A percentile compares a stretch with the other conserved stretches of the same genome.
Evolutionary conservation across 306 rosid species (phyloP).

Genomic region (Castanopsis chinensis): DNA sequence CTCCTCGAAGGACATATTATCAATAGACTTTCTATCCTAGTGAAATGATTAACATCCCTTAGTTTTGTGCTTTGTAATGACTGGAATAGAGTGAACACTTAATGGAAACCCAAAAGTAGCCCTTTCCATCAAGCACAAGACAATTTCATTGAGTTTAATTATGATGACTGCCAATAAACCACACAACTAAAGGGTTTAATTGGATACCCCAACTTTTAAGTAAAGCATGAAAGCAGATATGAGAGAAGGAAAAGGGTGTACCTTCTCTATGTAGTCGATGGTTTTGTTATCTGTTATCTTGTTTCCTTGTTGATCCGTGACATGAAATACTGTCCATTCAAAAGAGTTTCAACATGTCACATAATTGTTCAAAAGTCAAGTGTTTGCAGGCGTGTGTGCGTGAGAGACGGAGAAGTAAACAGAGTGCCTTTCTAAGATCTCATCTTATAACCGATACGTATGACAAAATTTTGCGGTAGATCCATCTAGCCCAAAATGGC

Average conservation of each 20-base stretch:
- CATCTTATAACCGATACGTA: not conserved
- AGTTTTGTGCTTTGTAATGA: not conserved
- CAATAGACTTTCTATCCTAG: not conserved
- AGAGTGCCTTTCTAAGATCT: not conserved
- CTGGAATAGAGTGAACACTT: not conserved
- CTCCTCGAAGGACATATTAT: not conserved
- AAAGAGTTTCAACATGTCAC: slow-evolving; percentile 24
- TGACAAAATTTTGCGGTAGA: not conserved
- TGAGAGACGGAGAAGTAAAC: not conserved
- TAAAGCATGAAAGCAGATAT: slow-evolving; percentile 5
- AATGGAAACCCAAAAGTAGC: not conserved
- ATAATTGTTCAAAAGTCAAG: slow-evolving; percentile 3
- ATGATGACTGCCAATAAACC: not conserved
- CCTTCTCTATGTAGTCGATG: slow-evolving; percentile 74
- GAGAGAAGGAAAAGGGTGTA: slow-evolving; percentile 24
- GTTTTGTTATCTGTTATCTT: slow-evolving; percentile 68
- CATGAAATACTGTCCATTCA: slow-evolving; percentile 65
- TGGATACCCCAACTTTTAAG: not conserved
- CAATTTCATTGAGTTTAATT: not conserved
- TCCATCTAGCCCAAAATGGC: not conserved
- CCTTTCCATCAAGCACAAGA: not conserved
- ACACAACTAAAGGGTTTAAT: not conserved
- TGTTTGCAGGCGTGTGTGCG: not conserved
- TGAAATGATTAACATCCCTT: not conserved
- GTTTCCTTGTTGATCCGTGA: slow-evolving; percentile 84